A percentile compares a stretch with the other conserved stretches of the same genome.
phyloP scores from a whole-genome alignment of 352 stramenopile species.

The Phytophthora europaea region DNA sequence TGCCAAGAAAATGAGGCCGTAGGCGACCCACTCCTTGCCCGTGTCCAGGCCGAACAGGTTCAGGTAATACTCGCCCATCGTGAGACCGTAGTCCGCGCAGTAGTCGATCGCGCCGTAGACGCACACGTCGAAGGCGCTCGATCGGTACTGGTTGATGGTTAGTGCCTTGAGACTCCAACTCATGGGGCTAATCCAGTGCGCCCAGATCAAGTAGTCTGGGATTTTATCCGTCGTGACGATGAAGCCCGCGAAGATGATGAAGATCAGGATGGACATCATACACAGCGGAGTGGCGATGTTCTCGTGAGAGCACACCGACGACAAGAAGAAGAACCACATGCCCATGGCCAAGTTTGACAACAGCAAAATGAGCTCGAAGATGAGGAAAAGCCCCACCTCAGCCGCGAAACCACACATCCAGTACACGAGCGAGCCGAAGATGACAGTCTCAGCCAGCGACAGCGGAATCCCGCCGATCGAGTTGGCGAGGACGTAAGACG shows the following conservation, averaged over 20 bases:
- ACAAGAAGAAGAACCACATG: constrained; percentile 18
- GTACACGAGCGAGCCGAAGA: constrained; percentile 6
- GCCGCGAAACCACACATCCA: constrained; percentile 2
- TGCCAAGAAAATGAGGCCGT: constrained; percentile 19
- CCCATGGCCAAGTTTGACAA: constrained; percentile 3
- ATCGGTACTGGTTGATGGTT: constrained; percentile 38
- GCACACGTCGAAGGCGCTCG: constrained; percentile 30
- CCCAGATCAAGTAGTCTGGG: neutral
- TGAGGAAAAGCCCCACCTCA: neutral
- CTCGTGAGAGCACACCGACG: constrained; percentile 2
- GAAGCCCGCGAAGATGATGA: constrained; percentile 1
- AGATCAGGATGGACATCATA: constrained; percentile 7
- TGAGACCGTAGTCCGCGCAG: constrained; percentile 25
- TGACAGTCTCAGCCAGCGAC: constrained; percentile 8
- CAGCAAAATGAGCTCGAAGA: constrained; percentile 1
- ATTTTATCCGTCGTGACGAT: neutral
- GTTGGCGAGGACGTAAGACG: constrained; percentile 66
- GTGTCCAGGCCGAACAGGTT: constrained; percentile 12
- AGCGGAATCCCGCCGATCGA: constrained; percentile 35
- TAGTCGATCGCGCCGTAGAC: constrained; percentile 31
- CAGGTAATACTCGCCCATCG: constrained; percentile 40
- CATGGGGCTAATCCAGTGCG: constrained; percentile 42
- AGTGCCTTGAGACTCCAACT: constrained; percentile 23
- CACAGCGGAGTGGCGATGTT: constrained; percentile 3
- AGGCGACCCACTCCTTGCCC: constrained; percentile 13